Percentiles rank a stretch among this genome's conserved stretches.
These are phyloP conservation scores for Daedaleopsis sinensis DNA, from an alignment of 768 basidiomycete species.

Conservation along the genomic window DNA sequence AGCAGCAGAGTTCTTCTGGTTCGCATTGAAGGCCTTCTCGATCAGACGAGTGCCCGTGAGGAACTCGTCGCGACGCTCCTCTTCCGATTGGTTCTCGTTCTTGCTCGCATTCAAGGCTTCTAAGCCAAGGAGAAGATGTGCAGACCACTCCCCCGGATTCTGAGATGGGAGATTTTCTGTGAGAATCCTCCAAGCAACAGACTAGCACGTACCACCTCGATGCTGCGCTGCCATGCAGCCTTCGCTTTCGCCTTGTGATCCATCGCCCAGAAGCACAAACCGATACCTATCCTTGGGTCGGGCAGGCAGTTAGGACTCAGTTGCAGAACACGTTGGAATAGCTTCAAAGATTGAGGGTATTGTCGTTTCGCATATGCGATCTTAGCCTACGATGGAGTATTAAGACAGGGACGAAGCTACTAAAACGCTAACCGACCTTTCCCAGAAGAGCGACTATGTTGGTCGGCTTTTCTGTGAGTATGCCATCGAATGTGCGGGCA, in stretches of 20 bases:
- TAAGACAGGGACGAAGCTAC: background rate
- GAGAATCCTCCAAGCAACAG: background rate
- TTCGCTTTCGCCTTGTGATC: slow-evolving; percentile 82
- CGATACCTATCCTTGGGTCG: slow-evolving; percentile 95
- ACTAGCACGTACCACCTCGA: slow-evolving; percentile 69
- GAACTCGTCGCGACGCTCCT: slow-evolving; percentile 64
- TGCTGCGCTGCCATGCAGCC: slow-evolving; percentile 87
- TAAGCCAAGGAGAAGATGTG: slow-evolving; percentile 81
- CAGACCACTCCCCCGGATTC: slow-evolving; percentile 81
- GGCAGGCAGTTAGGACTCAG: slow-evolving; percentile 80
- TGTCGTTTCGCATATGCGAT: slow-evolving; percentile 81
- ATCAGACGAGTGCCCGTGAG: slow-evolving; percentile 68
- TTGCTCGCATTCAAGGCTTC: slow-evolving; percentile 88
- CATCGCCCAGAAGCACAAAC: slow-evolving; percentile 90
- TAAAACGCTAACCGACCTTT: slow-evolving; percentile 52
- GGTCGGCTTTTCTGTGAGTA: slow-evolving; percentile 76
- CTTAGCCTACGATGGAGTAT: slow-evolving; percentile 55
- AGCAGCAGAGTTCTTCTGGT: slow-evolving; percentile 77
- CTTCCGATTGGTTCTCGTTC: slow-evolving; percentile 60
- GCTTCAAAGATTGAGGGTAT: slow-evolving; percentile 76
- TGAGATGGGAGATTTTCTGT: slow-evolving; percentile 30
- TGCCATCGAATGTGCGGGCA: slow-evolving; percentile 76
- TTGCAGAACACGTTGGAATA: slow-evolving; percentile 84
- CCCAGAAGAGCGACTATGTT: slow-evolving; percentile 89
- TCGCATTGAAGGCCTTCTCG: slow-evolving; percentile 79